Evolutionary conservation across 148 eudicot genomes (phyloP), one percentile per base, ranked within the genome.

Genomic region (Chenopodium album): DNA sequence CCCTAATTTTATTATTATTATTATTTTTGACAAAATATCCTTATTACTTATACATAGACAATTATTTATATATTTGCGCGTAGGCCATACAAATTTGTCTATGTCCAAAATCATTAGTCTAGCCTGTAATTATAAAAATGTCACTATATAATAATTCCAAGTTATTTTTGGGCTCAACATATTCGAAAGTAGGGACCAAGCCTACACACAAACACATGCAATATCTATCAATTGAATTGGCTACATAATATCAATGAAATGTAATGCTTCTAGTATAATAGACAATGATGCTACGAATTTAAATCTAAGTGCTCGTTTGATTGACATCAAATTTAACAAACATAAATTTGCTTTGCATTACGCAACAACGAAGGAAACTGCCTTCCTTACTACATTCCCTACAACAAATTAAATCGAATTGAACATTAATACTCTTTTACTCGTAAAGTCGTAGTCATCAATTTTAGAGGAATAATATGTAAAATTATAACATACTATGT

Each of bases 51-150:
- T 28, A 28, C 29, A 19, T 70, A 48, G 73, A 70, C 23, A 70
- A 16, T 37, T 23, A 29, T 70, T 17, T 34, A 37, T 3, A 32
- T 8, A 70, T 70, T 13, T 70, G 72, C 73, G 44, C 73, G 50
- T 70, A 70, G 73, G 73, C 73, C 22, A 70, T 70, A 70, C 26
- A 32, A 70, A 70, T 16, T 34, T 37, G 73, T 70, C 73, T 26
- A 70, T 70, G 46, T 20, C 71, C 73, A 32, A 69, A 44, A 13
- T 14, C 34, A 69, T 31, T 5, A 69, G 34, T 32, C 32, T 59
- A 59, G 63, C 63, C 63, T 59, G 23, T 62, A 62, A 62, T 6
- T 17, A 70, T 70, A 56, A 14, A 56, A 14, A 34, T 32, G 50
- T 17, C 73, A 16, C 48, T 70, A 31, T 34, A 70, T 37, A 12